phyloP scores from a whole-genome alignment of 1,284 basidiomycete genomes.

The Pseudozyma flocculosa region DNA sequence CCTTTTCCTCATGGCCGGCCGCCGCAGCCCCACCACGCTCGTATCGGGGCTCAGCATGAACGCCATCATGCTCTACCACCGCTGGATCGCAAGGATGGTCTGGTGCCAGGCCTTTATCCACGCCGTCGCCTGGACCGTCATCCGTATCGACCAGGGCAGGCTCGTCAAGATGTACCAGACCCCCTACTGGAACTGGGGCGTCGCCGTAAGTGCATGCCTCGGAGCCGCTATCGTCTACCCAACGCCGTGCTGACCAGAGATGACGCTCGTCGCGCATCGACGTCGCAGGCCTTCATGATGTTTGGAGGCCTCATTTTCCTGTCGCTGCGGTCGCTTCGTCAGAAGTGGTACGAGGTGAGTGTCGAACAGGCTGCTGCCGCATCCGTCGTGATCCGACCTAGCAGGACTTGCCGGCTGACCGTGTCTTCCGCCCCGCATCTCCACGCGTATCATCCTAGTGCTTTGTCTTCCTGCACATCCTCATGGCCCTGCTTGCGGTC shows the following conservation, averaged over 20 bases:
- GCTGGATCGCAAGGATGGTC: constrained; percentile 54
- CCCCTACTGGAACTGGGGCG: constrained; percentile 52
- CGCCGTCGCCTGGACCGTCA: constrained; percentile 21
- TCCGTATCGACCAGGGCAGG: constrained; percentile 3
- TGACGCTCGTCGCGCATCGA: too few species aligned
- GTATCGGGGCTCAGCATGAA: constrained; percentile 48
- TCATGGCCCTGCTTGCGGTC: constrained; percentile 49
- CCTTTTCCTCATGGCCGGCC: constrained; percentile 53
- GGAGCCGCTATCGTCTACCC: too few species aligned
- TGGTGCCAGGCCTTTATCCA: constrained; percentile 48
- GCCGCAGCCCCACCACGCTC: constrained; percentile 51
- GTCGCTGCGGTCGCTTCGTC: constrained; percentile 20
- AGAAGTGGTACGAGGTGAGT: constrained; percentile 29
- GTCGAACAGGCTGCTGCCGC: not conserved
- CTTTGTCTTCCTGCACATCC: constrained; percentile 51
- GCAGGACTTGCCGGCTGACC: too few species aligned
- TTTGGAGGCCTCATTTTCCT: constrained; percentile 28
- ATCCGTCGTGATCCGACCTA: not conserved
- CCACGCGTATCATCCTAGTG: constrained; percentile 32
- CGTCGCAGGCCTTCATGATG: constrained; percentile 17
- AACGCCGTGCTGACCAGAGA: too few species aligned
- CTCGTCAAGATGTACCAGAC: constrained; percentile 12
- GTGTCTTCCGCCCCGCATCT: too few species aligned
- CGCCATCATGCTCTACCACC: constrained; percentile 54
- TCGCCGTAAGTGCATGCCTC: constrained; percentile 25